phyloP scores from a whole-genome alignment of 2,329 filamentous ascomycete genomes.

The Fusarium sp. region DNA sequence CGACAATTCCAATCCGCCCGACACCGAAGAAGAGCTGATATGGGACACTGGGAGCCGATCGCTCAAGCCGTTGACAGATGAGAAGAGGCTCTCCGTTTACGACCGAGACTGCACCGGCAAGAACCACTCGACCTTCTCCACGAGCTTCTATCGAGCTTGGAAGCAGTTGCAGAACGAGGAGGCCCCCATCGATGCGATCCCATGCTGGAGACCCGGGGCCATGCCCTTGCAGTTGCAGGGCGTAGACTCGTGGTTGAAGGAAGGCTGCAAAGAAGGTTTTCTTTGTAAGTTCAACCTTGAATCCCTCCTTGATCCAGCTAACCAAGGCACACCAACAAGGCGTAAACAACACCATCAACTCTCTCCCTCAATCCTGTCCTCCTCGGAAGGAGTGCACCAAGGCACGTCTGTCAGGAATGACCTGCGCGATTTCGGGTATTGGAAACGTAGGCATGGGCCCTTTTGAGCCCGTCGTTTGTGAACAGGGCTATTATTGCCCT shows the following conservation, averaged over 20 bases:
- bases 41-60: conserved; percentile 47
- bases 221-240: conserved; percentile 59
- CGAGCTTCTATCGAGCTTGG: conserved; percentile 57
- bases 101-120: conserved; percentile 60
- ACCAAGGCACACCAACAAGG: conserved; percentile 47
- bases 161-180: conserved; percentile 46
- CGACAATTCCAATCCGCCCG: conserved; percentile 57
- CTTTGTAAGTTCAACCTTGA: conserved; percentile 54
- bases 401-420: conserved; percentile 53
- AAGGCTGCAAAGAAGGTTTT: conserved; percentile 60
- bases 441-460: conserved; percentile 60
- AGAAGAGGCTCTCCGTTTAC: conserved; percentile 51
- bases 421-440: conserved; percentile 51
- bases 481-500: conserved; percentile 66
- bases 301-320: no score
- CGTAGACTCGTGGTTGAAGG: conserved; percentile 53
- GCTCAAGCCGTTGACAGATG: conserved; percentile 48
- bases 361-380: conserved; percentile 62
- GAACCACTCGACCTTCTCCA: conserved; percentile 60
- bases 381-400: conserved; percentile 57
- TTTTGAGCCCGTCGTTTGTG: conserved; percentile 68
- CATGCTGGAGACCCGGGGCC: conserved; percentile 59
- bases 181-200: conserved; percentile 55
- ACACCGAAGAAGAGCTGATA: conserved; percentile 47
- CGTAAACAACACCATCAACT: conserved; percentile 63